Evolutionary conservation across 78 protist species (phyloP), one percentile per base, ranked within the genome.

Genomic region (slime mould (Dictyostelium discoideum)): DNA sequence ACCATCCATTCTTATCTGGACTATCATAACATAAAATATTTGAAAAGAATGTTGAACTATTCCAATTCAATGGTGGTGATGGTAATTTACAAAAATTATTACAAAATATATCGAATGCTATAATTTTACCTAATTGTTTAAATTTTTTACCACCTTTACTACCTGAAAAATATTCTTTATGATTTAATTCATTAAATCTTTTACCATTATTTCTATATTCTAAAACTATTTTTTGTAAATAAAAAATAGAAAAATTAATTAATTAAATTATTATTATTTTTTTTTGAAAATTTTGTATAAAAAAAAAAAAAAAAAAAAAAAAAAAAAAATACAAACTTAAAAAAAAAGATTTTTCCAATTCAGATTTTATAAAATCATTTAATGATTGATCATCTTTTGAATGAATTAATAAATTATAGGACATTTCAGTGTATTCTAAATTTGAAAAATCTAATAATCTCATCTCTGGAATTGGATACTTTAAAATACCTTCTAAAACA

Each of bases 61-160:
- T 5, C 40, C 20, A 60, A 14, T 37, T n/a, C 20, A 13, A 20
- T 26, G 13, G 5, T 16, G 5, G 81, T 9, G 37, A 32, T 32
- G 37, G 37, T 32, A 32, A 32, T 37, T 37, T 26, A 74, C 42
- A 74, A 44, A 44, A 88, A 73, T 80, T 88, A 67, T 88, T 88
- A 46, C 85, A 78, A 67, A 88, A 88, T 60, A 88, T 42, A 65
- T 88, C 94, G 29, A 88, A 88, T 14, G 94, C 94, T 54, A 88
- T 80, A 7, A 88, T 65, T 81, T 80, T 72, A 10, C 94, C 94
- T 4, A 88, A n/a, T 44, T 88, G 94, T 44, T 63, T 44, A 40
- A 29, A 81, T 29, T 88, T 88, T 48, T 88, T 72, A 14, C 69
- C 69, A 29, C 86, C 86, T 24, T 20, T 60, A 22, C 16, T 6